phyloP scores from a whole-genome alignment of 2,329 filamentous ascomycete species.

The Ceratocystis alfenasii region DNA sequence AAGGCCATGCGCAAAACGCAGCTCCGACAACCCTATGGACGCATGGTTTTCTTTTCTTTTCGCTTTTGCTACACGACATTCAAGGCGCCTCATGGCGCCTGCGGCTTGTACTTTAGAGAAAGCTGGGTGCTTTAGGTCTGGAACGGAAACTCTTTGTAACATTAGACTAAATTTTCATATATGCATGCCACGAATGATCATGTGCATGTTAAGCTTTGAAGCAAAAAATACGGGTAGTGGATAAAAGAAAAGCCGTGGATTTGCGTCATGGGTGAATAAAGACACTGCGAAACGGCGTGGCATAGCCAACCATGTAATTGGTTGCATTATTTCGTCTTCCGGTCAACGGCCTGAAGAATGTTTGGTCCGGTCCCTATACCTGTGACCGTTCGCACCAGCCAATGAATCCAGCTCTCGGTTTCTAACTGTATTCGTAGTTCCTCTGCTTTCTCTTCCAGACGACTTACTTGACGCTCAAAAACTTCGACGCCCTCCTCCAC shows the following conservation, averaged over 20 bases:
- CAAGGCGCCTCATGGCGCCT: neutral
- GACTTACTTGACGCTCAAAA: slow-evolving; percentile 66
- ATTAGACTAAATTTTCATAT: slow-evolving; percentile 19
- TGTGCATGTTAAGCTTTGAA: neutral
- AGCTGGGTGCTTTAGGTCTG: slow-evolving; percentile 5
- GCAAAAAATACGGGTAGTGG: neutral
- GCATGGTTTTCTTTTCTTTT: neutral
- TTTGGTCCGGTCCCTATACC: slow-evolving; percentile 50
- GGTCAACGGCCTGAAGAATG: slow-evolving; percentile 32
- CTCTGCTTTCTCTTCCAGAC: slow-evolving; percentile 53
- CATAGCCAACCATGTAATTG: neutral
- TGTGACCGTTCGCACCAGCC: slow-evolving; percentile 50
- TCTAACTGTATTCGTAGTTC: slow-evolving; percentile 51
- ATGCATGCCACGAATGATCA: slow-evolving; percentile 1
- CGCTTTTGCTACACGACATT: neutral
- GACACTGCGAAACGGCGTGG: neutral
- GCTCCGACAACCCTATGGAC: neutral
- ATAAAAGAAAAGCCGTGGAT: no score
- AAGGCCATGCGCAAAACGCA: neutral
- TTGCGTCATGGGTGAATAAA: no score
- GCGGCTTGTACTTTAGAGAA: neutral
- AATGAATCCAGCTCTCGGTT: slow-evolving; percentile 52
- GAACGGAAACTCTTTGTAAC: slow-evolving; percentile 19
- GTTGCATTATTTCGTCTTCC: slow-evolving; percentile 5
- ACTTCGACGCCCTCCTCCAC: slow-evolving; percentile 71